Base-by-base conservation (phyloP, 1,284 basidiomycete genomes). In the Pseudozyma flocculosa region DNA sequence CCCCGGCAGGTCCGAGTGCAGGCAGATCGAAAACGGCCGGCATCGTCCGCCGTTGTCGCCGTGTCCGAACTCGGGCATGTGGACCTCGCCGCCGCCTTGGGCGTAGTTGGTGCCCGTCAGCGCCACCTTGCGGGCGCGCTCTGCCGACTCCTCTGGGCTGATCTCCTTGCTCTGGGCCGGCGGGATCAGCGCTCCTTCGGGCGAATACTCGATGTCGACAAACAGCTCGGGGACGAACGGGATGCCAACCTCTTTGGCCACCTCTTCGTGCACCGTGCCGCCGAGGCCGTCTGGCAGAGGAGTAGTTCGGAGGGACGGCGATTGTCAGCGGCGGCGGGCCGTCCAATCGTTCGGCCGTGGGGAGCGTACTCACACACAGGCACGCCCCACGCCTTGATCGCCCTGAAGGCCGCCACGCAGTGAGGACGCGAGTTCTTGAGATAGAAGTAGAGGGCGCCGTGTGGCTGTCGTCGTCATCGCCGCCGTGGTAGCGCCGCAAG, bases 391-490 rank as follows among this genome's bases (percentile, higher is more conserved):
- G 54, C 41, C 45, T 62, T 59, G 50, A 62, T 62, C 2, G 55
- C 60, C 30, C 49, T 46, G 38, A 47, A 46, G 1, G 60, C 60
- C 9, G 54, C 55, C 4, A 29, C 37, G 23, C 60, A 62, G 22
- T 54, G 42, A 18, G 21, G 45, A 26, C 48, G 39, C 23, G 45
- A 45, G 39, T 48, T 45, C 23, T 54, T 45, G 21, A 62, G 50
- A 15, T 62, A 62, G n/a, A 58, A 62, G 50, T 62, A 62, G 1
- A 62, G 45, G 13, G 54, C 54, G 36, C 54, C 59, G 23, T 58
- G 54, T 19, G 55, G 54, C 47, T 53, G 21, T 37, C n/a, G 21
- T 15, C 29, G 43, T n/a, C n/a, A n/a, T n/a, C n/a, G n/a, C n/a
- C n/a, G n/a, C n/a, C n/a, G n/a, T n/a, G n/a, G n/a, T n/a, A n/a